Conservation (phyloP, 148 eudicot species). For the Talinum fruticosum region DNA sequence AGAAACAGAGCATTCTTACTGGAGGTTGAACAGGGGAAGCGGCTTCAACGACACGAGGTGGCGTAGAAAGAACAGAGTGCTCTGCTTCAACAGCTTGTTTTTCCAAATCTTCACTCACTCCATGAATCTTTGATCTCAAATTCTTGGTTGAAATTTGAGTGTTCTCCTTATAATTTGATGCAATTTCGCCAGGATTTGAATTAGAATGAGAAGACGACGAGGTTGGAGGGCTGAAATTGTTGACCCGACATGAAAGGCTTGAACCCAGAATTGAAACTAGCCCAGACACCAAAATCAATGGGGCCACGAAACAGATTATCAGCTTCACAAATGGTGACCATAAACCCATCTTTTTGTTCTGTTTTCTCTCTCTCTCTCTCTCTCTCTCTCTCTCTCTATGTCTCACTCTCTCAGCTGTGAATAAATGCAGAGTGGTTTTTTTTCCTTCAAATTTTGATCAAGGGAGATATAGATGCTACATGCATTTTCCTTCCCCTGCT, state of each 20-base stretch:
- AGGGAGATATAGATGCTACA: neutral
- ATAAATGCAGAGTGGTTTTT: no score
- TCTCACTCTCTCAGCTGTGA: neutral
- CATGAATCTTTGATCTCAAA: slow-evolving; percentile 15
- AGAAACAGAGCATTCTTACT: slow-evolving; percentile 11
- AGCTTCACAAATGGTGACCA: slow-evolving; percentile 35
- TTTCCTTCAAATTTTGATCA: neutral
- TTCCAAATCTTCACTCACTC: neutral
- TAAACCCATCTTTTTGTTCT: slow-evolving; percentile 24
- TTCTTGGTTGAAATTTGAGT: slow-evolving; percentile 2
- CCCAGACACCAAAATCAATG: slow-evolving; percentile 37
- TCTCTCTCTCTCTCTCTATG: neutral
- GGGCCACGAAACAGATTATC: slow-evolving; percentile 25
- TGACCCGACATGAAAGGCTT: slow-evolving; percentile 22
- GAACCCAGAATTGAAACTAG: slow-evolving; percentile 29
- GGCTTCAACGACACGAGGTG: slow-evolving; percentile 5
- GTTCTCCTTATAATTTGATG: neutral
- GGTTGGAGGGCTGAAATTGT: neutral
- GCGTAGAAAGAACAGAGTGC: slow-evolving; percentile 12
- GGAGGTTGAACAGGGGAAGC: slow-evolving; percentile 15
- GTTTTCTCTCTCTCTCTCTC: slow-evolving; percentile 13
- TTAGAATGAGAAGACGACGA: neutral
- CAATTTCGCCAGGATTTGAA: neutral
- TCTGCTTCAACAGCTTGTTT: slow-evolving; percentile 17
- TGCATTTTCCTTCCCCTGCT: neutral